Evolutionary conservation across 106 monocot genomes (phyloP).

Genomic region (Allium cepa): DNA sequence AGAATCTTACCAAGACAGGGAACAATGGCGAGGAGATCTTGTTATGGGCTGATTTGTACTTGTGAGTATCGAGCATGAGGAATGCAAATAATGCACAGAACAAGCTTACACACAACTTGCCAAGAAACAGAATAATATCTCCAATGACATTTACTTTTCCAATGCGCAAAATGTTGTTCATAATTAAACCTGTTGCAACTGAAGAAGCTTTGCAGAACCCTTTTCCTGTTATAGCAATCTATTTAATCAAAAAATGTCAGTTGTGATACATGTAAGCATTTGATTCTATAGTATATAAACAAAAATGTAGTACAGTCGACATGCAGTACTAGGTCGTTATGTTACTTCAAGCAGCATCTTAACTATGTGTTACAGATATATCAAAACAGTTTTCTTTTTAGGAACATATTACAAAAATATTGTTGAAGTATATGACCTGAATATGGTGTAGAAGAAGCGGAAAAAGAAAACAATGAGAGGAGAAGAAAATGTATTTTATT

Average conservation of each 20-base stretch:
- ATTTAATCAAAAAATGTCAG: not conserved
- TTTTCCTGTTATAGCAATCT: conserved; percentile 99
- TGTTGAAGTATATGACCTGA: too few relatives aligned
- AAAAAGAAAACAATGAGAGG: too few relatives aligned
- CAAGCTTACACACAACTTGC: conserved; percentile 89
- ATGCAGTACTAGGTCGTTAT: too few relatives aligned
- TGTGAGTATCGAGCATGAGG: conserved; percentile 90
- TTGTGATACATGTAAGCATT: too few relatives aligned
- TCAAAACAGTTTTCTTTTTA: too few relatives aligned
- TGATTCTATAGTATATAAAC: too few relatives aligned
- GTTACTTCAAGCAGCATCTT: too few relatives aligned
- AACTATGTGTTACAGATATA: too few relatives aligned
- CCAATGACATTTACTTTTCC: conserved; percentile 99
- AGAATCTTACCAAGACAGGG: conserved; percentile 80
- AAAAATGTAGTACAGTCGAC: too few relatives aligned
- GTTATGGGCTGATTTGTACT: conserved; percentile 89
- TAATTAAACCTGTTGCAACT: conserved; percentile 85
- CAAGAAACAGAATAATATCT: conserved; percentile 95
- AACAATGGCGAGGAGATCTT: conserved; percentile 95
- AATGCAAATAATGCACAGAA: conserved; percentile 91
- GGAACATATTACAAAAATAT: too few relatives aligned
- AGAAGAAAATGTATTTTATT: too few relatives aligned
- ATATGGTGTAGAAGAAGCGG: too few relatives aligned
- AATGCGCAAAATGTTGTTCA: conserved; percentile 97
- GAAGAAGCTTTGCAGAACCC: conserved; percentile 86